A percentile compares a stretch with the other conserved stretches of the same genome.
Conservation (phyloP, 768 basidiomycete genomes). For the Lentinula aciculospora region DNA sequence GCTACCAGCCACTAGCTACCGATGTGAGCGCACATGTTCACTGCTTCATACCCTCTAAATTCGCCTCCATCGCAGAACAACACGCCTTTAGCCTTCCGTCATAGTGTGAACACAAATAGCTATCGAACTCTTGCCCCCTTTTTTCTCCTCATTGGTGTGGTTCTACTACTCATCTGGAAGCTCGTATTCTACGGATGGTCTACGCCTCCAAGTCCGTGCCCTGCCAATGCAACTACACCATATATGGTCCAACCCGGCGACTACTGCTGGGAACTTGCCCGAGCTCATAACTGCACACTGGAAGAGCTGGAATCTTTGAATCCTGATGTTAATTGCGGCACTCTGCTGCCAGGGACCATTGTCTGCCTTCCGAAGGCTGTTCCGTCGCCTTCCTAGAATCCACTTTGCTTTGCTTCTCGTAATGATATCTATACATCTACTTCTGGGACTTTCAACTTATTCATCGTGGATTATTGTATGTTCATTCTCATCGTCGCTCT, state of each 20-base stretch:
- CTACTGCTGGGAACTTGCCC: constrained; percentile 60
- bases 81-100: constrained; percentile 22
- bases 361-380: constrained; percentile 45
- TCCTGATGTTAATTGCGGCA: constrained; percentile 46
- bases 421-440: background rate
- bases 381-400: background rate
- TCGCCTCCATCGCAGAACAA: constrained; percentile 29
- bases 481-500: background rate
- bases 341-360: constrained; percentile 52
- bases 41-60: constrained; percentile 6
- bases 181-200: constrained; percentile 42
- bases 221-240: constrained; percentile 28
- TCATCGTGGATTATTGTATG: background rate
- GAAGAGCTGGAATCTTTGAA: constrained; percentile 51
- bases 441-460: background rate
- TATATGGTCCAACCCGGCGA: constrained; percentile 56
- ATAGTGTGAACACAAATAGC: constrained; percentile 30
- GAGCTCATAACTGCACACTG: constrained; percentile 39
- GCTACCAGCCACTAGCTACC: constrained; percentile 47
- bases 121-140: constrained; percentile 67
- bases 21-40: constrained; percentile 35
- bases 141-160: constrained; percentile 61
- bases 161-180: constrained; percentile 61
- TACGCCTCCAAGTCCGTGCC: constrained; percentile 26
- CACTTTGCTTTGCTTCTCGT: background rate